phyloP scores from a whole-genome alignment of 2,329 filamentous ascomycete species.

The Byssoonygena ceratinophila region DNA sequence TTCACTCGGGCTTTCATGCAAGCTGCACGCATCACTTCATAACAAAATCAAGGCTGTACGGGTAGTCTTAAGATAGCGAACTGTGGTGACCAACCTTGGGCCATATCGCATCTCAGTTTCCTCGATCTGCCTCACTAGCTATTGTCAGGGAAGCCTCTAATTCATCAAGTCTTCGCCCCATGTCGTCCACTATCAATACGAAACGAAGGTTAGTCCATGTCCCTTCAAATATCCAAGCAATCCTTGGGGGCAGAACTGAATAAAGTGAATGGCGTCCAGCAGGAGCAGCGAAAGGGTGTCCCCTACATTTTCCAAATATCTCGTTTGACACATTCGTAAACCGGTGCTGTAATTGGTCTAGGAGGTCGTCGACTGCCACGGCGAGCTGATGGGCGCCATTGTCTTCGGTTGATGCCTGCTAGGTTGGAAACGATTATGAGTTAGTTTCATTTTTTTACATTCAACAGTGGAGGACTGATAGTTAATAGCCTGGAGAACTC shows the following conservation, averaged over 20 bases:
- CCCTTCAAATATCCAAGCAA: not conserved
- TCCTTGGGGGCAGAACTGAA: too few relatives aligned
- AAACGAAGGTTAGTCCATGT: constrained; percentile 1
- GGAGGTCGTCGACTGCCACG: constrained; percentile 71
- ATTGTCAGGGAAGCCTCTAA: constrained; percentile 63
- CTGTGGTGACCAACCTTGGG: not conserved
- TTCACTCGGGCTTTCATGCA: not conserved
- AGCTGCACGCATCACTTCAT: not conserved
- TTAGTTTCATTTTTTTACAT: too few relatives aligned
- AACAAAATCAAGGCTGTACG: not conserved
- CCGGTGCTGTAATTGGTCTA: constrained; percentile 74
- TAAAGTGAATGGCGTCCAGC: too few relatives aligned
- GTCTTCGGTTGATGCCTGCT: constrained; percentile 15
- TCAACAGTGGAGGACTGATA: not conserved
- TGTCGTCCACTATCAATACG: constrained; percentile 69
- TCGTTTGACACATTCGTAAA: constrained; percentile 77
- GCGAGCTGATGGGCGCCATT: constrained; percentile 47
- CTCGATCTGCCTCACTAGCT: constrained; percentile 37
- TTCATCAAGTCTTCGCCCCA: constrained; percentile 75
- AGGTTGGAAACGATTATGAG: not conserved
- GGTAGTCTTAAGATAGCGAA: not conserved
- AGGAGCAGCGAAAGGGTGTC: not conserved
- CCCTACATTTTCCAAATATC: constrained; percentile 75
- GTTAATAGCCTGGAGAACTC: not conserved
- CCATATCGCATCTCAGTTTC: constrained; percentile 4